Base-by-base conservation (phyloP, 495 filamentous ascomycete species). In the Podospora anserina region DNA sequence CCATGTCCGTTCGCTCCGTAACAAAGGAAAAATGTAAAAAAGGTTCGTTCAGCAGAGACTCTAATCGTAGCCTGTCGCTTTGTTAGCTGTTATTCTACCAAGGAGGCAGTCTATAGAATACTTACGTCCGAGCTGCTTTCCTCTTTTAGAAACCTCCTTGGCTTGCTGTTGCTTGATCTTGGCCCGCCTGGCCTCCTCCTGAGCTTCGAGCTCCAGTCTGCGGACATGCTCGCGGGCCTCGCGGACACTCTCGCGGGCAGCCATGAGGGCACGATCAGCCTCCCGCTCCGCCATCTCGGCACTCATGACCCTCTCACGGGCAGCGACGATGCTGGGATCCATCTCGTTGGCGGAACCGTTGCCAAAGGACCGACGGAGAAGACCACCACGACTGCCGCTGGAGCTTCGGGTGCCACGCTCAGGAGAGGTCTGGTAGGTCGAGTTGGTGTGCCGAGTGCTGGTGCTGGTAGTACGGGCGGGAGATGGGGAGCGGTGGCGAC, bases 101-200 rank as follows among this genome's bases (percentile, higher is more conserved):
- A 49, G 7, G 9, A 1, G 7, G 13, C 13, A 16, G 0, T 49
- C 39, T 49, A 13, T 3, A 6, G 13, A 16, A 49, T 23, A 82
- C 87, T 75, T 82, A 89, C 89, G 84, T 30, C 88, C 88, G 71
- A 90, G 84, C 18, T 83, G 81, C 80, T 88, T 85, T n/a, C 85
- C 88, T 28, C 87, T 78, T 85, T 89, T 90, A 32, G 84, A 85
- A 26, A 91, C 85, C 67, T 82, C 80, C 66, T 80, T 85, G 0
- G 88, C 88, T 70, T 90, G 84, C 67, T 83, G 81, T 72, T 88
- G 85, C 83, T 91, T 91, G 59, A 90, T 87, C 80, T 85, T 88
- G 23, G 89, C 89, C 18, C 72, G 65, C 18, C 81, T 74, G 56
- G 82, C 80, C 81, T 90, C 87, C 74, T 90, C 87, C 64, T 82